Conservation (phyloP, 1,284 basidiomycete species). For the Ceratorhiza oryzae-sativae region DNA sequence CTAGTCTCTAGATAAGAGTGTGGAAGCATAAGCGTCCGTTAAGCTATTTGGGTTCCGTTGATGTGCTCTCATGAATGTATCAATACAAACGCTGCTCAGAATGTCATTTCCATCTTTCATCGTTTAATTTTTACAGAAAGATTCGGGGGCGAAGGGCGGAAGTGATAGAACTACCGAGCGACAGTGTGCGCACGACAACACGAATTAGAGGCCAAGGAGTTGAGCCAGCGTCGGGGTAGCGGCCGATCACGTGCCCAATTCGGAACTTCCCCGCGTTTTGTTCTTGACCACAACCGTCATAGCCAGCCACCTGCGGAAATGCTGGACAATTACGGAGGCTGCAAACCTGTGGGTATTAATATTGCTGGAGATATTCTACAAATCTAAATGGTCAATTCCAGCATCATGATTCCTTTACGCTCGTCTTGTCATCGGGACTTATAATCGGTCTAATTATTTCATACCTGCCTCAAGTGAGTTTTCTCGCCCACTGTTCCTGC, state of each 20-base stretch:
- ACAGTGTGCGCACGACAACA: neutral
- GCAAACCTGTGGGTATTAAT: conserved; percentile 16
- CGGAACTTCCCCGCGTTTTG: conserved; percentile 14
- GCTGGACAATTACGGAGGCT: conserved; percentile 30
- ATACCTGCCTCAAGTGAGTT: conserved; percentile 82
- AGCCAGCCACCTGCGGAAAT: neutral
- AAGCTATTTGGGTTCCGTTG: neutral
- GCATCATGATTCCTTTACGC: conserved; percentile 73
- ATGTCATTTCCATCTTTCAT: neutral
- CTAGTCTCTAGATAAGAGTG: neutral
- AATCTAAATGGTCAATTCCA: neutral
- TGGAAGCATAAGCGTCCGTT: neutral
- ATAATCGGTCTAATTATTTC: conserved; percentile 84
- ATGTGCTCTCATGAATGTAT: neutral
- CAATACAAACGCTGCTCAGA: neutral
- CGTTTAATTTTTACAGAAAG: neutral
- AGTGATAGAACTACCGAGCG: too few relatives aligned
- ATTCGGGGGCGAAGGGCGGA: neutral
- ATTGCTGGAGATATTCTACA: neutral
- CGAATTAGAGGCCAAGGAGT: neutral
- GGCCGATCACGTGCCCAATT: neutral
- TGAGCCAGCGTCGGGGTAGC: neutral
- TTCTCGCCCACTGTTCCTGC: neutral
- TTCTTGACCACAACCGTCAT: conserved; percentile 12
- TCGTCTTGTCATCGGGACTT: conserved; percentile 75